Percentiles rank a stretch among this genome's conserved stretches.
Conservation (phyloP, 1,284 basidiomycete species). For the Albatrellus sp. region DNA sequence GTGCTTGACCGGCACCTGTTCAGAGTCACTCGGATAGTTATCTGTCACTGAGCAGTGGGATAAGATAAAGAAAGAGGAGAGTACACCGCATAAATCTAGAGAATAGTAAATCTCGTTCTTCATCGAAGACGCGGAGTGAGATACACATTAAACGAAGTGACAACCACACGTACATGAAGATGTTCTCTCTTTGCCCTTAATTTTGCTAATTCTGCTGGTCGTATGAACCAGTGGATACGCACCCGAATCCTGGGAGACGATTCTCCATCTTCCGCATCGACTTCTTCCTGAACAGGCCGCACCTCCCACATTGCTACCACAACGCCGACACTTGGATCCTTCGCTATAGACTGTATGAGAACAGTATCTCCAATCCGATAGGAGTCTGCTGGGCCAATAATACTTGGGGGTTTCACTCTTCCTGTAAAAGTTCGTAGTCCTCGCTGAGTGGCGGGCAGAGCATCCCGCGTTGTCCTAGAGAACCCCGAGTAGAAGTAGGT, state of each 20-base stretch:
- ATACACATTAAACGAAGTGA: background rate
- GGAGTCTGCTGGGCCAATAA: no score
- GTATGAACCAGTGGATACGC: slow-evolving; percentile 60
- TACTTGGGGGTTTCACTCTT: background rate
- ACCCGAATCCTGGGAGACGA: slow-evolving; percentile 28
- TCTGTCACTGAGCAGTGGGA: slow-evolving; percentile 37
- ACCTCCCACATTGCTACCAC: slow-evolving; percentile 58
- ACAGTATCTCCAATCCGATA: slow-evolving; percentile 47
- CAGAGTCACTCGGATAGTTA: slow-evolving; percentile 3
- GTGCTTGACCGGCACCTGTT: slow-evolving; percentile 4
- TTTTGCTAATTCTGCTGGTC: slow-evolving; percentile 44
- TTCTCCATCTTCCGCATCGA: slow-evolving; percentile 14
- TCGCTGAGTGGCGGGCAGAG: slow-evolving; percentile 8
- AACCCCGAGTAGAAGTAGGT: slow-evolving; percentile 17
- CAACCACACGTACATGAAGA: slow-evolving; percentile 31
- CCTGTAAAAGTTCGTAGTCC: slow-evolving; percentile 3
- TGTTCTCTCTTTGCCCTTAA: slow-evolving; percentile 45
- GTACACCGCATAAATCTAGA: slow-evolving; percentile 30
- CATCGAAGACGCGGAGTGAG: background rate
- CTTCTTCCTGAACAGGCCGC: slow-evolving; percentile 12
- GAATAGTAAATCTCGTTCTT: slow-evolving; percentile 66
- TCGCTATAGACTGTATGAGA: slow-evolving; percentile 40
- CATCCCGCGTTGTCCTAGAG: background rate
- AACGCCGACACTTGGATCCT: slow-evolving; percentile 47
- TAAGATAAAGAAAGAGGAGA: slow-evolving; percentile 38